These are phyloP conservation scores for Cutaneotrichosporon sp. DNA, from an alignment of 1,284 basidiomycete species.

Conservation along the genomic window DNA sequence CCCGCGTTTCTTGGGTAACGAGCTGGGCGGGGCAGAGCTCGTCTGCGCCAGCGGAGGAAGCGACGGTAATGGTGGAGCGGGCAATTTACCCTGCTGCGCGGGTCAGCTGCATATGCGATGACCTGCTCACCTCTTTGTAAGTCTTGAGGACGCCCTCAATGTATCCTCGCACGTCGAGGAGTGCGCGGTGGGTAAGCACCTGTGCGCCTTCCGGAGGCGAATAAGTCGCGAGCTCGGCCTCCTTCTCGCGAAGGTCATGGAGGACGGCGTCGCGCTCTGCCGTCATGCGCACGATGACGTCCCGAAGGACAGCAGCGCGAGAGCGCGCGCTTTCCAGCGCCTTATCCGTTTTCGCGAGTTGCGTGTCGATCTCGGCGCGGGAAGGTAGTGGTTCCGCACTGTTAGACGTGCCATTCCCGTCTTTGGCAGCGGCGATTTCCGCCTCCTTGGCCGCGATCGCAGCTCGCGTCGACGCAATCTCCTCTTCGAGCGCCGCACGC, in stretches of 20 bases:
- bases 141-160: constrained; percentile 18
- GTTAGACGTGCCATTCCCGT: background rate
- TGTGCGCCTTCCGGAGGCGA: background rate
- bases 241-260: constrained; percentile 2
- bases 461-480: constrained; percentile 11
- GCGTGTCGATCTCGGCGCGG: background rate
- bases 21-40: constrained; percentile 2
- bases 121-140: constrained; percentile 19
- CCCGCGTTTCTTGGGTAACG: constrained; percentile 20
- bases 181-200: constrained; percentile 2
- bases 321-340: constrained; percentile 2
- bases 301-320: constrained; percentile 14
- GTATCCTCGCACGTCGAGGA: constrained; percentile 13
- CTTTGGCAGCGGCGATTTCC: constrained; percentile 7
- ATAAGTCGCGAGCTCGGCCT: constrained; percentile 11
- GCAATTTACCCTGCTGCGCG: constrained; percentile 16
- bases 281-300: constrained; percentile 10
- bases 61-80: constrained; percentile 12
- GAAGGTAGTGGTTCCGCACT: too few relatives aligned
- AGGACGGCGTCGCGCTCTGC: constrained; percentile 1
- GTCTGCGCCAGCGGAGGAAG: constrained; percentile 5
- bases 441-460: constrained; percentile 16
- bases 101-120: background rate
- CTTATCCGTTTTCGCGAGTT: background rate
- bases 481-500: constrained; percentile 11